These are phyloP conservation scores for Hemileccinum rubropunctum DNA, from an alignment of 768 basidiomycete genomes.

Conservation along the genomic window DNA sequence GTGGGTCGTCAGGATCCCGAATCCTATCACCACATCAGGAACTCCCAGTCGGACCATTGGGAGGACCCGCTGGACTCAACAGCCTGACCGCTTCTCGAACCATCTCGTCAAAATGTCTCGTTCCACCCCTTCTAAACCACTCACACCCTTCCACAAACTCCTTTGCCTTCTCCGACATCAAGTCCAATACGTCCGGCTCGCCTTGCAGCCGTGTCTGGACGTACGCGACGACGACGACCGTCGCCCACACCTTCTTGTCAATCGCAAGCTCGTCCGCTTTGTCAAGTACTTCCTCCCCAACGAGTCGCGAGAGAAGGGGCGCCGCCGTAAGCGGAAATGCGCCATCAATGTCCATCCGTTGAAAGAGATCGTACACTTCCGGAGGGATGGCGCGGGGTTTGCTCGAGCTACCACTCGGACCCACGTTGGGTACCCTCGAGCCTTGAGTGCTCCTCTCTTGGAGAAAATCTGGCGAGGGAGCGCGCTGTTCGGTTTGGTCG, in stretches of 20 bases:
- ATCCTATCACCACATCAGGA: too few species aligned
- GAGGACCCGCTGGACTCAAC: conserved; percentile 1
- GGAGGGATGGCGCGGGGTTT: conserved; percentile 12
- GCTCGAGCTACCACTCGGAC: not conserved
- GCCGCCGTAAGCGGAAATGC: conserved; percentile 37
- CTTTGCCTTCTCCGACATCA: conserved; percentile 40
- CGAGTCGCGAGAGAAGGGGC: conserved; percentile 31
- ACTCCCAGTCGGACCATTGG: too few species aligned
- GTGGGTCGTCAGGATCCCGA: too few species aligned
- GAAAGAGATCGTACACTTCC: conserved; percentile 37
- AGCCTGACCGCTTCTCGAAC: conserved; percentile 10
- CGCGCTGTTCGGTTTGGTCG: conserved; percentile 24
- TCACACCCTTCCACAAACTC: conserved; percentile 34
- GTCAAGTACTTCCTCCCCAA: conserved; percentile 34
- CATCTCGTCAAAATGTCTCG: conserved; percentile 19
- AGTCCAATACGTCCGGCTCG: conserved; percentile 41
- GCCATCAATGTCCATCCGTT: conserved; percentile 45
- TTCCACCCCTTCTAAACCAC: not conserved
- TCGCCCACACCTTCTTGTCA: conserved; percentile 45
- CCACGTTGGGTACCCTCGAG: not conserved
- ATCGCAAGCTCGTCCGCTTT: conserved; percentile 31
- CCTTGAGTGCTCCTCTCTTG: not conserved
- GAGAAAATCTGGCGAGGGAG: conserved; percentile 33
- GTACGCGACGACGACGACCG: conserved; percentile 46
- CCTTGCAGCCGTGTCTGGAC: conserved; percentile 35